A percentile compares a stretch with the other conserved stretches of the same genome.
Evolutionary conservation across 768 basidiomycete genomes (phyloP).

Genomic region (Mycena sanguinolenta): DNA sequence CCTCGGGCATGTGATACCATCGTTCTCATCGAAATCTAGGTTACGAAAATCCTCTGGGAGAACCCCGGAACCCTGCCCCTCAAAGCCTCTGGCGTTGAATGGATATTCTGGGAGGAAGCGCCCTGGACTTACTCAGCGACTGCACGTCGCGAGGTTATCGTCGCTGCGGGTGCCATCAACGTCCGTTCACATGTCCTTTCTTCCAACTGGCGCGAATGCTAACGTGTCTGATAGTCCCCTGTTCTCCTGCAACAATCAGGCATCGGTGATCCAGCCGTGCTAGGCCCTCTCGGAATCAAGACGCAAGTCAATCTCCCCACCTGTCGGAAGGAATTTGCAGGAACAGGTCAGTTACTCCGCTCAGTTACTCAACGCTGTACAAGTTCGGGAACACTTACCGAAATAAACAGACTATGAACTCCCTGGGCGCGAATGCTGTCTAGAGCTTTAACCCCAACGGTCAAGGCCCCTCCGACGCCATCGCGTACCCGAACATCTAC

Average conservation of each 20-base stretch:
- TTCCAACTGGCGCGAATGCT: not conserved
- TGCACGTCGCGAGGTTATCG: conserved; percentile 64
- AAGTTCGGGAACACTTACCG: not conserved
- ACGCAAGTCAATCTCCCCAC: conserved; percentile 61
- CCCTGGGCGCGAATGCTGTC: conserved; percentile 55
- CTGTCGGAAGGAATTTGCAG: conserved; percentile 70
- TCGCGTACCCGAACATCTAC: conserved; percentile 66
- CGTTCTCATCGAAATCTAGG: conserved; percentile 42
- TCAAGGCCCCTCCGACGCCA: conserved; percentile 60
- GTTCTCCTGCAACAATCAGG: conserved; percentile 68
- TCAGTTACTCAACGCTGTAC: not conserved
- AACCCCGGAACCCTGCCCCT: conserved; percentile 49
- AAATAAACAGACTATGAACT: conserved; percentile 53
- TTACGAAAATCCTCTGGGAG: conserved; percentile 60
- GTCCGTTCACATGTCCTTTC: conserved; percentile 37
- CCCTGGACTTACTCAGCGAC: conserved; percentile 54
- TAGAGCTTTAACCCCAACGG: conserved; percentile 55
- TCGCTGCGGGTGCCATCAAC: conserved; percentile 67
- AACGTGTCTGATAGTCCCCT: conserved; percentile 50
- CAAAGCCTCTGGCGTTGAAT: conserved; percentile 61
- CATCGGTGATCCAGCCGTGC: conserved; percentile 63
- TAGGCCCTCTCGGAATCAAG: conserved; percentile 60
- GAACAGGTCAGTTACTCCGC: conserved; percentile 55
- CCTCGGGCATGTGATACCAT: not conserved
- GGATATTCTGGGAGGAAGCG: conserved; percentile 52